Base-by-base conservation (phyloP, 345 rosid species). In the Eucalyptus polybractea region DNA sequence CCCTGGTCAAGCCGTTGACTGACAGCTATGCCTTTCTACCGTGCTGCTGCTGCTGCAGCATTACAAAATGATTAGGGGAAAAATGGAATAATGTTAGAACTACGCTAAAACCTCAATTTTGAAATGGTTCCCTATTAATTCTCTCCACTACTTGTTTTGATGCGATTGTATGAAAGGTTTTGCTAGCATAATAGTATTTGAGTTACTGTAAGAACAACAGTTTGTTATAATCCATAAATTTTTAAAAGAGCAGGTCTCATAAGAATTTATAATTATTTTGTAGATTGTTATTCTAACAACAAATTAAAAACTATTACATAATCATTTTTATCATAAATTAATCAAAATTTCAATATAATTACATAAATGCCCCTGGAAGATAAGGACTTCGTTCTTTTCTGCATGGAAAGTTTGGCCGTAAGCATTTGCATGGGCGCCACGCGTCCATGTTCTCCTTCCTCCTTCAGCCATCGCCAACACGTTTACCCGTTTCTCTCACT, bases 381-480 rank as follows among this genome's bases (percentile, higher is more conserved):
- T 51, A 53, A 53, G 21, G 29, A 42, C 2, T 56, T 0, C 0
- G 19, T 49, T 9, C 42, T 1, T 49, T 29, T 90, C 37, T 90
- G 88, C 88, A 89, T 67, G 90, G 16, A 5, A 25, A 54, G 50
- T 65, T 58, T 90, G 90, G 89, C 86, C 33, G n/a, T 12, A 24
- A 80, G 31, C 17, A 17, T 86, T 31, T 92, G 93, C 93, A 92
- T 88, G 92, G 33, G 37, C 51, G 53, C 89, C 91, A 87, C 8
- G 58, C 90, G 89, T 90, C 89, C n/a, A 14, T 9, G 80, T 80
- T 12, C 13, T 40, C 80, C 16, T 58, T 13, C 45, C 31, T 45
- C 88, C 29, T 86, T 22, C 85, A 22, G 85, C 85, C 42, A 9
- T 6, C 5, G 27, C 47, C 83, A 21, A 15, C 83, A 76, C 83